These are phyloP conservation scores for Saturnispora mendoncae DNA, from an alignment of 805 yeast species.

Conservation along the genomic window DNA sequence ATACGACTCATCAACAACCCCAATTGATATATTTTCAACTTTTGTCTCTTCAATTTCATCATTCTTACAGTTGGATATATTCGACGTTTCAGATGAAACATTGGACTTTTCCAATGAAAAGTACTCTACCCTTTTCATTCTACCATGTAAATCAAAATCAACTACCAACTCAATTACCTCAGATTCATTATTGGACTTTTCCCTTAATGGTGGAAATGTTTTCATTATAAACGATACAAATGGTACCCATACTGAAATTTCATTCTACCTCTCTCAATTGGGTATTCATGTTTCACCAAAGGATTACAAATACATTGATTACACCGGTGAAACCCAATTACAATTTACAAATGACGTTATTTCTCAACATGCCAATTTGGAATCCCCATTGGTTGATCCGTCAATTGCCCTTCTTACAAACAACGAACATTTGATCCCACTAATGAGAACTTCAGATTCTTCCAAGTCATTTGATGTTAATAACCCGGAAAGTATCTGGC, in stretches of 20 bases:
- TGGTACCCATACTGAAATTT: slow-evolving; percentile 50
- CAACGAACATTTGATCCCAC: slow-evolving; percentile 60
- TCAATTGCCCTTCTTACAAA: slow-evolving; percentile 65
- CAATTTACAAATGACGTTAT: slow-evolving; percentile 25
- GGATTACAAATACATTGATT: slow-evolving; percentile 54
- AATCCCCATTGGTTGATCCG: slow-evolving; percentile 32
- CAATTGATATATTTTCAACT: not conserved
- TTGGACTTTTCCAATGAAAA: slow-evolving; percentile 8
- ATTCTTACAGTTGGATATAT: not conserved
- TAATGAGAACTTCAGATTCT: slow-evolving; percentile 56
- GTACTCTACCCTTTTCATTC: slow-evolving; percentile 49
- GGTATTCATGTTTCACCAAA: slow-evolving; percentile 83
- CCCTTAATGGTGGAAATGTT: slow-evolving; percentile 66
- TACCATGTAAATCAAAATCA: slow-evolving; percentile 46
- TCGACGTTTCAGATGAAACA: not conserved
- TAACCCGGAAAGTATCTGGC: slow-evolving; percentile 54
- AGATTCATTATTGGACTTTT: slow-evolving; percentile 47
- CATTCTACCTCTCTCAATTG: slow-evolving; percentile 62
- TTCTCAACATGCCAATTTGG: slow-evolving; percentile 13
- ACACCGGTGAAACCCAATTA: slow-evolving; percentile 36
- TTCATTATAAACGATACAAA: slow-evolving; percentile 48
- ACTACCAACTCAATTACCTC: slow-evolving; percentile 35
- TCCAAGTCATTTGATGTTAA: slow-evolving; percentile 37
- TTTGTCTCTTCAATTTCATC: not conserved
- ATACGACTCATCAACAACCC: not conserved